Percentiles rank a stretch among this genome's conserved stretches.
phyloP scores from a whole-genome alignment of 2,329 filamentous ascomycete genomes.

The Penicillium sp. region DNA sequence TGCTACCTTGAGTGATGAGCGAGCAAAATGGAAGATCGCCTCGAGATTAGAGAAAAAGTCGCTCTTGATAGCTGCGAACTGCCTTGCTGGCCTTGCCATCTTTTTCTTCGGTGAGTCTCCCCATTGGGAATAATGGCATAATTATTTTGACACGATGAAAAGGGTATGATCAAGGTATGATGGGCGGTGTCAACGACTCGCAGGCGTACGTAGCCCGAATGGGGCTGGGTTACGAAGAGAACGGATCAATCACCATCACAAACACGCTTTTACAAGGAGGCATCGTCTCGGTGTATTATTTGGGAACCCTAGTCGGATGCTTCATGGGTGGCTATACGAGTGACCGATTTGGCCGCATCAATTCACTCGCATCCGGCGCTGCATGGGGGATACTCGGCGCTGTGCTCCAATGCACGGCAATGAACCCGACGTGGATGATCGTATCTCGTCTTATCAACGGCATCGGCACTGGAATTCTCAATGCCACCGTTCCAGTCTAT shows the following conservation, averaged over 20 bases:
- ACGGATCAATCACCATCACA: constrained; percentile 31
- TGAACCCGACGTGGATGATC: constrained; percentile 67
- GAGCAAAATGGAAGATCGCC: not conserved
- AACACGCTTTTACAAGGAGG: constrained; percentile 61
- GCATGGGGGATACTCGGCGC: constrained; percentile 60
- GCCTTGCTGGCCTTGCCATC: constrained; percentile 61
- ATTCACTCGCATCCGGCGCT: constrained; percentile 59
- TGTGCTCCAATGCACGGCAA: constrained; percentile 61
- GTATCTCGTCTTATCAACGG: constrained; percentile 59
- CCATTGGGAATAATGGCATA: not conserved
- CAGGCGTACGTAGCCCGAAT: constrained; percentile 62
- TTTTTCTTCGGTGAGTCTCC: constrained; percentile 57
- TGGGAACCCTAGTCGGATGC: constrained; percentile 61
- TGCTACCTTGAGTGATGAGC: not conserved
- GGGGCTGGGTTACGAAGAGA: constrained; percentile 58
- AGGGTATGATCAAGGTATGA: constrained; percentile 51
- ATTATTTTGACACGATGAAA: not conserved
- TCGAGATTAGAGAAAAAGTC: constrained; percentile 38
- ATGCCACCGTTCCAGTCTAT: constrained; percentile 68
- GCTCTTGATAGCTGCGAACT: constrained; percentile 60
- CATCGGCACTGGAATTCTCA: constrained; percentile 66
- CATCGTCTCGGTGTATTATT: constrained; percentile 57
- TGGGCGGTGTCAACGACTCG: constrained; percentile 64
- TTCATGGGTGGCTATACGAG: constrained; percentile 61
- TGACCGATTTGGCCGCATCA: constrained; percentile 61